Conservation (phyloP, 805 yeast genomes). For the Yarrowia osloensis region DNA sequence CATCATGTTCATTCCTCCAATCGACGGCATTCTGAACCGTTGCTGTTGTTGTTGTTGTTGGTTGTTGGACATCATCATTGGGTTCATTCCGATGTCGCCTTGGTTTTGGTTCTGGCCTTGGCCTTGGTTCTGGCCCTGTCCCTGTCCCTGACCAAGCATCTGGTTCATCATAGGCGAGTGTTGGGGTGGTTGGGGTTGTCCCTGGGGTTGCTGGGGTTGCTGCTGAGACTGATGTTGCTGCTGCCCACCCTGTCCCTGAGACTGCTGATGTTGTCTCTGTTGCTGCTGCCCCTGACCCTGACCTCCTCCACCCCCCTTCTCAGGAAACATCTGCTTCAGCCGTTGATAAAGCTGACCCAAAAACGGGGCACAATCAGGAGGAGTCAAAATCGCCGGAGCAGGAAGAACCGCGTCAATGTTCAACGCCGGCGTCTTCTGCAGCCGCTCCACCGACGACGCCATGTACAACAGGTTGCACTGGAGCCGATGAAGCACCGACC, state of each 20-base stretch:
- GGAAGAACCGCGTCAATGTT: slow-evolving; percentile 10
- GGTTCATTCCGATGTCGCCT: slow-evolving; percentile 19
- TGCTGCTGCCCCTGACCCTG: slow-evolving; percentile 28
- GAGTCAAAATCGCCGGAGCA: slow-evolving; percentile 8
- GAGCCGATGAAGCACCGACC: slow-evolving; percentile 41
- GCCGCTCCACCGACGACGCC: slow-evolving; percentile 40
- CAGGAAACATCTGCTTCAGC: slow-evolving; percentile 15
- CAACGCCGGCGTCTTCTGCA: not conserved
- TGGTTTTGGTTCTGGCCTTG: not conserved
- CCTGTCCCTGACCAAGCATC: slow-evolving; percentile 19
- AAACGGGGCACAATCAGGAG: slow-evolving; percentile 28
- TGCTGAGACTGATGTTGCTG: slow-evolving; percentile 23
- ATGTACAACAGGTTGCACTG: slow-evolving; percentile 44
- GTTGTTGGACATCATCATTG: slow-evolving; percentile 20
- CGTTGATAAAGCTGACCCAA: slow-evolving; percentile 7
- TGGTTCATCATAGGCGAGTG: slow-evolving; percentile 33
- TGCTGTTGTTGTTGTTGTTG: slow-evolving; percentile 17
- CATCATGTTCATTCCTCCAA: slow-evolving; percentile 28
- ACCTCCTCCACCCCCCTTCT: not conserved
- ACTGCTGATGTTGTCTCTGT: slow-evolving; percentile 21
- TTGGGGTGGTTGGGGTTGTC: slow-evolving; percentile 31
- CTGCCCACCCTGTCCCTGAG: not conserved
- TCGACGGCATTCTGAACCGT: slow-evolving; percentile 15
- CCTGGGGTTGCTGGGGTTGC: slow-evolving; percentile 6
- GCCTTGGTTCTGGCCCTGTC: not conserved